Evolutionary conservation across 164 flowering plant genomes (phyloP), one percentile per base, ranked within the genome.

Genomic region (Stephania cephalantha): DNA sequence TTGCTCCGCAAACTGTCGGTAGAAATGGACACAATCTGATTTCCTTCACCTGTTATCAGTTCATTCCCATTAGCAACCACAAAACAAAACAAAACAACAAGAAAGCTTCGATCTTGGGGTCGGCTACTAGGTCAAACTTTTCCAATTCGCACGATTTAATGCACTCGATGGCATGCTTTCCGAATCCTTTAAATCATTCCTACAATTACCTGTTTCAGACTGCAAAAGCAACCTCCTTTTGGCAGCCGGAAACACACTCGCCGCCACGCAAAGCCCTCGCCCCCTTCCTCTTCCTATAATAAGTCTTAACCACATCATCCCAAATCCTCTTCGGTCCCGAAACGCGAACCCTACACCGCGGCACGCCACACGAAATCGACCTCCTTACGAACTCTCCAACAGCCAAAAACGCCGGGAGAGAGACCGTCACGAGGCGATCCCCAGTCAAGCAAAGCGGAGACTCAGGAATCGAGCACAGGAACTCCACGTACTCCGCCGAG

Each of bases 201-300:
- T 35, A 35, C 18, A 50, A 15, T 46, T 81, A 85, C 85, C 86
- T 31, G 42, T 35, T 53, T 70, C 78, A 58, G 65, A 44, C 18
- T 31, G 64, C 31, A 42, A 70, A 69, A 74, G 12, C 12, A 77
- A 12, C 70, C 86, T 81, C 77, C 81, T 84, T 66, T 81, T 84
- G 29, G 68, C 72, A 48, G 52, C 6, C 3, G 76, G 70, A 18
- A 70, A 72, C 25, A 29, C 35, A 15, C 46, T 35, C 42, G 42
- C 9, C 6, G 70, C 9, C 6, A 68, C 18, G 42, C 58, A 78
- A 78, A 31, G 15, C 3, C 44, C 65, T 74, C n/a, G 17, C n/a
- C 29, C 77, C 75, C 79, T 85, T 86, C 78, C 90, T 76, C 80
- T 83, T 88, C 79, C 86, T 77, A 68, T 22, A 74, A 75, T 83